These are phyloP conservation scores for Trifolium fragiferum DNA, from an alignment of 306 rosid genomes.

Conservation along the genomic window DNA sequence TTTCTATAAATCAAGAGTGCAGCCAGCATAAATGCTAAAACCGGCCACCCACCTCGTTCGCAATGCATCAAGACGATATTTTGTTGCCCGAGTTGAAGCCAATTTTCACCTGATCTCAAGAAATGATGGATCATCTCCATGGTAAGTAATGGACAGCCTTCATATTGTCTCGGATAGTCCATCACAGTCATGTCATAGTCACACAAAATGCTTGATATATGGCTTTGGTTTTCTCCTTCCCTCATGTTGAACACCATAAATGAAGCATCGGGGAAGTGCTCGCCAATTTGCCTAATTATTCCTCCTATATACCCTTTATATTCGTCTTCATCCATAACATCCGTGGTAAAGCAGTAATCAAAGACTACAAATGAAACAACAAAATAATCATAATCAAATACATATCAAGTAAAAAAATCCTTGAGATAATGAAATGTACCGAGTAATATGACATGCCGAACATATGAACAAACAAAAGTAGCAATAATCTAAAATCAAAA, in stretches of 20 bases:
- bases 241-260: constrained; percentile 96
- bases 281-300: constrained; percentile 69
- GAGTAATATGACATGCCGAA: constrained; percentile 20
- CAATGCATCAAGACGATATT: constrained; percentile 92
- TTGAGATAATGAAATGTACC: constrained; percentile 33
- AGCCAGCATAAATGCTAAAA: constrained; percentile 92
- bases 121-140: constrained; percentile 97
- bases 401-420: background rate
- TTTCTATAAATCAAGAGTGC: constrained; percentile 89
- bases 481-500: constrained; percentile 21
- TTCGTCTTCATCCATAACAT: constrained; percentile 75
- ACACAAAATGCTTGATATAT: constrained; percentile 63
- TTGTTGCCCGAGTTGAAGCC: constrained; percentile 87
- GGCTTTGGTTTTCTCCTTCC: constrained; percentile 86
- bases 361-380: constrained; percentile 66
- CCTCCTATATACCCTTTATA: constrained; percentile 78
- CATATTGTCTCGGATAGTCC: constrained; percentile 94
- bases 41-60: constrained; percentile 94
- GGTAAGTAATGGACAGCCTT: constrained; percentile 93
- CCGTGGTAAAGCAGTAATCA: constrained; percentile 92
- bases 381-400: constrained; percentile 40
- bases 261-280: constrained; percentile 82
- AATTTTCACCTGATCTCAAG: constrained; percentile 91
- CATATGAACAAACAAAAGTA: background rate
- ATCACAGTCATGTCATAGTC: constrained; percentile 91